Conservation (phyloP, 73 alveolate species). For the Blepharisma stoltei region DNA sequence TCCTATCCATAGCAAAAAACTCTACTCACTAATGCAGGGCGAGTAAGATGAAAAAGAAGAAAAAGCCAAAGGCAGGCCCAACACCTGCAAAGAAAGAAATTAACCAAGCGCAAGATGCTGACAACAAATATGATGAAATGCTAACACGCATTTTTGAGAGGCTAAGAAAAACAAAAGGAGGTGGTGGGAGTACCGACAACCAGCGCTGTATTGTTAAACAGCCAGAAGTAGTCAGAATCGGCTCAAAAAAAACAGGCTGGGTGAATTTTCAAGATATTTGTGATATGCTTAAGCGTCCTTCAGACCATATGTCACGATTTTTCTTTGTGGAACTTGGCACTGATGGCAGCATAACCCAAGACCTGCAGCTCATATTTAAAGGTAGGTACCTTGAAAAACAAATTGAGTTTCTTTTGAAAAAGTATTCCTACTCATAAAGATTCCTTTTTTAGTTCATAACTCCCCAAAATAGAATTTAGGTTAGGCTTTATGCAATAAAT, state of each 20-base stretch:
- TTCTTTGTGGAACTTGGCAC: slow-evolving; percentile 55
- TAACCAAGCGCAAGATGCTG: slow-evolving; percentile 23
- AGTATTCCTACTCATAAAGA: no score
- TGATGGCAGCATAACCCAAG: slow-evolving; percentile 52
- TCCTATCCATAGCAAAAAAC: no score
- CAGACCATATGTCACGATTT: slow-evolving; percentile 44
- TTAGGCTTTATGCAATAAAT: no score
- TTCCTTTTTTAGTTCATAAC: slow-evolving; percentile 18
- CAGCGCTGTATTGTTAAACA: slow-evolving; percentile 33
- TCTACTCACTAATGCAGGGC: no score
- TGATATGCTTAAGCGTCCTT: slow-evolving; percentile 47
- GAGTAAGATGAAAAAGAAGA: slow-evolving; percentile 27
- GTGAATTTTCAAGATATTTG: slow-evolving; percentile 51
- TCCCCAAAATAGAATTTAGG: background rate
- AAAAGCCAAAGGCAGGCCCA: background rate
- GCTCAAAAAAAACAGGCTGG: slow-evolving; percentile 57
- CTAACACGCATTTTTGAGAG: background rate
- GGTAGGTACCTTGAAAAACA: slow-evolving; percentile 46
- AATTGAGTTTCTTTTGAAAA: slow-evolving; percentile 46
- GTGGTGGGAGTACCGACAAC: background rate
- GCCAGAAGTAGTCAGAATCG: slow-evolving; percentile 49
- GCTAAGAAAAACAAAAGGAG: slow-evolving; percentile 16
- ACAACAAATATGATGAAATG: slow-evolving; percentile 18
- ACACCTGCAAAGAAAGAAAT: background rate
- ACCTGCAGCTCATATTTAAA: slow-evolving; percentile 43